Evolutionary conservation across 306 rosid species (phyloP), one percentile per base, ranked within the genome.

Genomic region (Leucaena leucocephala): DNA sequence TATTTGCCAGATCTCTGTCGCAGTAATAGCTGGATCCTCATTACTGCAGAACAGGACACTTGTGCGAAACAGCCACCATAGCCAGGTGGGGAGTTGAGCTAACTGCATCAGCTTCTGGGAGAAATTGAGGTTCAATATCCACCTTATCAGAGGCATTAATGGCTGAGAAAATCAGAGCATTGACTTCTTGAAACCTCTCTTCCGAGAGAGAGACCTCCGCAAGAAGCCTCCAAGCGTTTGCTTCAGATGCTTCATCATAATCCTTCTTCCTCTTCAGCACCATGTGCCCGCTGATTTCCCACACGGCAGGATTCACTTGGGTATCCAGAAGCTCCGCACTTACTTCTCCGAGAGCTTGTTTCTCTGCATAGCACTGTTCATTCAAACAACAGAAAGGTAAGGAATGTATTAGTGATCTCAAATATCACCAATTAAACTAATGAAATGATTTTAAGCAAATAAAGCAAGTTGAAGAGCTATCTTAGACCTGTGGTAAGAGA

Each of bases 11-110:
- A 61, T 59, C 33, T 7, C 11, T 55, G 13, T 19, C 33, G 19
- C 33, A 17, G 33, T 17, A 52, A 17, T 52, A 9, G 0, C 0
- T 17, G 58, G 58, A 55, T n/a, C 55, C 62, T 43, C 50, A 67
- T 87, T 66, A 88, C 83, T 86, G 91, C 36, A 81, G 86, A 84
- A 95, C 98, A 46, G 91, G 81, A 82, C 98, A 95, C 84, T 88
- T 90, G 63, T 84, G 85, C 44, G 90, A 85, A 79, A 88, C 95
- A n/a, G 90, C 63, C 76, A 82, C 86, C 81, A 76, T 68, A 17
- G 88, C 4, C n/a, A 81, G 76, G 49, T 42, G 80, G 75, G 89
- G 38, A 62, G 79, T 65, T 19, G 86, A 48, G 75, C 76, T 84
- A 14, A 69, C 43, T 1, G 79, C 87, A 34, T 82, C 85, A 34